Base-by-base conservation (phyloP, 768 basidiomycete genomes). In the Lactifluus hygrophoroides region DNA sequence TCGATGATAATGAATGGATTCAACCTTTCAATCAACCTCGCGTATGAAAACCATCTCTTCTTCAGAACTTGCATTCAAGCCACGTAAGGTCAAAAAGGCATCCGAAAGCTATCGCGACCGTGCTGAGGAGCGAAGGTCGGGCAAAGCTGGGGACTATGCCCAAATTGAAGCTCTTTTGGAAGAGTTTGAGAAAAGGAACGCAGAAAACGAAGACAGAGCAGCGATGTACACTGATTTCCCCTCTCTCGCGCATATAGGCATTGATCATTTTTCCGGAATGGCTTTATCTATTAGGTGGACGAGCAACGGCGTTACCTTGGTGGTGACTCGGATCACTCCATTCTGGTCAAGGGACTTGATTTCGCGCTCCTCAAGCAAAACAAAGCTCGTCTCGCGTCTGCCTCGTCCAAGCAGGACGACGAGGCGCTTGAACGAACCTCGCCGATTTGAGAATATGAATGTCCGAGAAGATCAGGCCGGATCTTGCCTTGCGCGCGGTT, bases 261-360 rank as follows among this genome's bases (percentile, higher is more conserved):
- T 32, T 52, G 34, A 61, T 35, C 1, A 2, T 34, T n/a, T n/a
- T n/a, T 19, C 5, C 8, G 3, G 21, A 23, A 42, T 17, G 49
- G 21, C 6, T 17, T 42, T 23, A 17, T 51, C n/a, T n/a, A n/a
- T n/a, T 62, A 90, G 86, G 74, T 90, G 17, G 88, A 90, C 54
- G 78, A 82, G 54, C 80, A 90, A 67, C 77, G 92, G 35, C 77
- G 76, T 56, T 90, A 88, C 68, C 80, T 93, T 5, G 91, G 91
- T 17, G 90, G 91, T 37, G 90, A 95, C 69, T 82, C 84, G 42
- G 79, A 88, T 57, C 92, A 94, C 68, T 84, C 90, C 11, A 80
- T 94, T 56, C 81, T 94, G 11, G 90, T 94, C 42, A 95, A 93
- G 67, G 91, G 91, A 27, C 83, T 97, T 46, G 94, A 97, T 68